phyloP scores from a whole-genome alignment of 1,284 basidiomycete species.

The Erythrobasidium hasegawianum region DNA sequence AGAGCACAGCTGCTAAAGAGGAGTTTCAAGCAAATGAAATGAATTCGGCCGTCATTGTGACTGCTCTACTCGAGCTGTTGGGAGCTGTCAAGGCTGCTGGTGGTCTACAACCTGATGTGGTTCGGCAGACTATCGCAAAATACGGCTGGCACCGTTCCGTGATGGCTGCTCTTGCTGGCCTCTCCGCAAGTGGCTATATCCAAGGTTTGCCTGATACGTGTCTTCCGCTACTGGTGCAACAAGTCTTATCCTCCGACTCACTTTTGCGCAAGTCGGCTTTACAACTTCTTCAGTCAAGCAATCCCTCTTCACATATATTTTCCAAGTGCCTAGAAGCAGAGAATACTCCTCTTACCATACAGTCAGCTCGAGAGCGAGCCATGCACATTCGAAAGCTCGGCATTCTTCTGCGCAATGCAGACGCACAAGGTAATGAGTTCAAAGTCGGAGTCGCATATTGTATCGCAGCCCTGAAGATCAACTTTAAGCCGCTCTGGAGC shows the following conservation, averaged over 20 bases:
- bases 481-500: constrained; percentile 79
- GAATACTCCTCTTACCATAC: constrained; percentile 51
- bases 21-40: constrained; percentile 1
- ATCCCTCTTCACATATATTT: constrained; percentile 36
- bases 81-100: not conserved
- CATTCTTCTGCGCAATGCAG: constrained; percentile 38
- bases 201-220: constrained; percentile 4
- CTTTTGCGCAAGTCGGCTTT: constrained; percentile 49
- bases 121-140: constrained; percentile 36
- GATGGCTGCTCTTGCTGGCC: constrained; percentile 37
- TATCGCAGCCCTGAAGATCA: constrained; percentile 79
- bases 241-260: constrained; percentile 54
- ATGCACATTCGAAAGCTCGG: constrained; percentile 58
- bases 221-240: constrained; percentile 44
- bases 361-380: constrained; percentile 75
- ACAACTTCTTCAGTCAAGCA: constrained; percentile 46
- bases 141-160: constrained; percentile 44
- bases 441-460: constrained; percentile 10
- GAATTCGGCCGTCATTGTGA: constrained; percentile 4
- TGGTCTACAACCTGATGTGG: not conserved
- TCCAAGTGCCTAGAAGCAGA: constrained; percentile 43
- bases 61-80: not conserved
- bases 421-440: not conserved
- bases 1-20: not conserved
- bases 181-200: constrained; percentile 22